Conservation (phyloP, 805 yeast genomes). For the Pichia californica region DNA sequence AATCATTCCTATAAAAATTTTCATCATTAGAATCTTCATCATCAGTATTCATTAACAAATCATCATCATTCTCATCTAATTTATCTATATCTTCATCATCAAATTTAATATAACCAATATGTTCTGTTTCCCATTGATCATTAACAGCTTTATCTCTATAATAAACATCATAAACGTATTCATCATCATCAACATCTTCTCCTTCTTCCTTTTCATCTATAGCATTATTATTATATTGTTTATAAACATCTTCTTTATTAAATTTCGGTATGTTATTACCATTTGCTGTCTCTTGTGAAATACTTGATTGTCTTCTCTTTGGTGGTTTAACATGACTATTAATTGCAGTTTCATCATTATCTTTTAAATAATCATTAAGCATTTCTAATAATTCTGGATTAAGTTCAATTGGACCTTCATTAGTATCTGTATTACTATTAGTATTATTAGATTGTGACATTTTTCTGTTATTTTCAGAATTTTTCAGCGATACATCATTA, state of each 20-base stretch:
- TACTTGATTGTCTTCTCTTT: conserved; percentile 25
- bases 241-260: neutral
- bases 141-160: conserved; percentile 51
- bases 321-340: conserved; percentile 20
- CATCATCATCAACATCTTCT: conserved; percentile 27
- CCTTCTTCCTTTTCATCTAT: conserved; percentile 5
- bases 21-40: conserved; percentile 90
- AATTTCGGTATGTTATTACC: conserved; percentile 14
- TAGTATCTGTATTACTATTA: neutral
- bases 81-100: conserved; percentile 43
- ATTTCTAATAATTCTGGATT: conserved; percentile 69
- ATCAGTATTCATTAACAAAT: conserved; percentile 37
- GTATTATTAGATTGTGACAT: neutral
- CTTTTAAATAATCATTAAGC: conserved; percentile 54
- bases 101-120: conserved; percentile 47
- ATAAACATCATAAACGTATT: conserved; percentile 90
- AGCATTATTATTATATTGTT: conserved; percentile 25
- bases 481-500: too few relatives aligned
- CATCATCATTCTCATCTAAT: conserved; percentile 35
- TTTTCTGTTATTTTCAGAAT: neutral
- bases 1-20: conserved; percentile 85
- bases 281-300: conserved; percentile 16
- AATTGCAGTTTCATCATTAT: conserved; percentile 23
- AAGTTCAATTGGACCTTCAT: conserved; percentile 22
- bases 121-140: conserved; percentile 31